A percentile compares a stretch with the other conserved stretches of the same genome.
Evolutionary conservation across 2,329 filamentous ascomycete genomes (phyloP).

Genomic region (Pseudonectria foliicola): DNA sequence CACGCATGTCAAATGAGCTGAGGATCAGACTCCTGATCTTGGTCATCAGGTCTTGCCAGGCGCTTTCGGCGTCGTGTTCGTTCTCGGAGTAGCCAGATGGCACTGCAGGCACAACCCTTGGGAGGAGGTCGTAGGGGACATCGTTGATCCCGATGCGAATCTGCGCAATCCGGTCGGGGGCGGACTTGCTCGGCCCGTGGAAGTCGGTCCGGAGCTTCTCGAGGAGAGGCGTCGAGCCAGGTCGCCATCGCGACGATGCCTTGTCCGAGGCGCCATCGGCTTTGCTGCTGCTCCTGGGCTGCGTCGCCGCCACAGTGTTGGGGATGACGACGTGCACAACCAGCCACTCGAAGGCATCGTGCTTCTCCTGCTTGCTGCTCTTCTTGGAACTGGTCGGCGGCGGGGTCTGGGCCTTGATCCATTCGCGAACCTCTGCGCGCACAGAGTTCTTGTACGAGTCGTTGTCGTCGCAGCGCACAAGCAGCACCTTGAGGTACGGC

Average conservation of each 20-base stretch:
- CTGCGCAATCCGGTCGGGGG: slow-evolving; percentile 74
- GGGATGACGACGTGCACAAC: slow-evolving; percentile 89
- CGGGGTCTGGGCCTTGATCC: slow-evolving; percentile 73
- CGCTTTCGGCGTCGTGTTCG: slow-evolving; percentile 69
- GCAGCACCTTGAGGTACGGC: slow-evolving; percentile 83
- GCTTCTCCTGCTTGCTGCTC: slow-evolving; percentile 71
- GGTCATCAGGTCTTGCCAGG: slow-evolving; percentile 75
- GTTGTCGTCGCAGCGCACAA: slow-evolving; percentile 91
- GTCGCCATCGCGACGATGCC: slow-evolving; percentile 67
- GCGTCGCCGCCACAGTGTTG: slow-evolving; percentile 72
- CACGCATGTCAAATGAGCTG: slow-evolving; percentile 80
- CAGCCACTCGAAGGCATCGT: slow-evolving; percentile 95
- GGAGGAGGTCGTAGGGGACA: slow-evolving; percentile 57
- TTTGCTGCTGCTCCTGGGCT: slow-evolving; percentile 58
- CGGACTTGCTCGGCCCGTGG: slow-evolving; percentile 63
- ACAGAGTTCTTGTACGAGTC: slow-evolving; percentile 82
- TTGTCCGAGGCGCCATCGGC: slow-evolving; percentile 56
- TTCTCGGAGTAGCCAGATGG: slow-evolving; percentile 61
- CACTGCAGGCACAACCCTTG: slow-evolving; percentile 55
- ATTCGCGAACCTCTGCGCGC: slow-evolving; percentile 75
- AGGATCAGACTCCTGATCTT: slow-evolving; percentile 86
- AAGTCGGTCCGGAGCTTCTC: slow-evolving; percentile 91
- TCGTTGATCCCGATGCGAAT: slow-evolving; percentile 70
- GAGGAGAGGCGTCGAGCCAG: slow-evolving; percentile 72
- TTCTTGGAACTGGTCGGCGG: slow-evolving; percentile 47